These are phyloP conservation scores for Aspergillus spinulosporus DNA, from an alignment of 2,329 filamentous ascomycete species.

Conservation along the genomic window DNA sequence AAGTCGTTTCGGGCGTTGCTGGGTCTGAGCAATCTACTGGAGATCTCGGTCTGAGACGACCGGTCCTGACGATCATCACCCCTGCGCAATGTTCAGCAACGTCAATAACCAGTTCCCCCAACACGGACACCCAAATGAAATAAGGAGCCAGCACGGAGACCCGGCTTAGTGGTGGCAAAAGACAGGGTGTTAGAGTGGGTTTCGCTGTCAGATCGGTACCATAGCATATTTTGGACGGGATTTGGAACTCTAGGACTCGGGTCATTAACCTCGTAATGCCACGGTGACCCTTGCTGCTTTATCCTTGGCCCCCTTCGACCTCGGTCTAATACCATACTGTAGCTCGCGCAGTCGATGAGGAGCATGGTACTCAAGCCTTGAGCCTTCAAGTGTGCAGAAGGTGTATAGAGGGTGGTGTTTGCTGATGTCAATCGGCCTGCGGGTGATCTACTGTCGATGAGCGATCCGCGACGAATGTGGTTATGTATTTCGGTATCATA, in stretches of 20 bases:
- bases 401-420: too few relatives aligned
- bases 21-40: background rate
- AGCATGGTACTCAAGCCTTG: too few relatives aligned
- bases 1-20: background rate
- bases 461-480: slow-evolving; percentile 3
- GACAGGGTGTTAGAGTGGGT: slow-evolving; percentile 2
- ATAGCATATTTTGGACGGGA: background rate
- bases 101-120: background rate
- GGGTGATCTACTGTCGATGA: slow-evolving; percentile 18
- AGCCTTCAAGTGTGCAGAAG: too few relatives aligned
- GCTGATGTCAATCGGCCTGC: background rate
- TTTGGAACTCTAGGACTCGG: background rate
- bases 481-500: slow-evolving; percentile 1
- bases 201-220: background rate
- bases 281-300: background rate
- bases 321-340: slow-evolving; percentile 1
- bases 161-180: slow-evolving; percentile 1
- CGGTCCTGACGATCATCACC: slow-evolving; percentile 1
- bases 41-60: background rate
- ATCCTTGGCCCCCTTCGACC: background rate
- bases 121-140: background rate
- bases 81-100: too few relatives aligned
- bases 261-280: background rate
- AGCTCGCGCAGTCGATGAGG: background rate
- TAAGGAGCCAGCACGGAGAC: background rate